Percentiles rank a stretch among this genome's conserved stretches.
These are phyloP conservation scores for Sporothrix humicola DNA, from an alignment of 2,329 filamentous ascomycete species.

Conservation along the genomic window DNA sequence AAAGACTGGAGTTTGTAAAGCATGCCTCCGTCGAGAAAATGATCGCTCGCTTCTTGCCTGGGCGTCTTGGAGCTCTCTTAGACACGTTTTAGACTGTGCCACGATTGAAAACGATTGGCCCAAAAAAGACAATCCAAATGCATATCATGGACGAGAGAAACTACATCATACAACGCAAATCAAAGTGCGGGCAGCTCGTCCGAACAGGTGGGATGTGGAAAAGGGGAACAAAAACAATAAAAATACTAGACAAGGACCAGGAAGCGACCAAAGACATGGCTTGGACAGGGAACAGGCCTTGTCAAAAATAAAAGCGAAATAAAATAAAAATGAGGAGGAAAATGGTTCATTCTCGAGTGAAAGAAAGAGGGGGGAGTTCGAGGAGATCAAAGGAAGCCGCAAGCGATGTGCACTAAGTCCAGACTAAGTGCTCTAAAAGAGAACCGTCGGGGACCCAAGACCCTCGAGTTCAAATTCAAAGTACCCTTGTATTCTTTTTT, in stretches of 20 bases:
- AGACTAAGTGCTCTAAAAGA: no score
- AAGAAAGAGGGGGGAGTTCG: no score
- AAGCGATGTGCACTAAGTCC: no score
- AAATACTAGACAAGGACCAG: neutral
- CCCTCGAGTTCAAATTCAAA: no score
- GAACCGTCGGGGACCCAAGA: no score
- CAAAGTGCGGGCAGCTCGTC: neutral
- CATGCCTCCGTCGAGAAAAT: no score
- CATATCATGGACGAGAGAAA: neutral
- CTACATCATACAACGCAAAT: neutral
- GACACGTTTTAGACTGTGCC: neutral
- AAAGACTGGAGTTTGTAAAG: no score
- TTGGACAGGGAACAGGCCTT: neutral
- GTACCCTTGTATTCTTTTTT: no score
- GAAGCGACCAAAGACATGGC: neutral
- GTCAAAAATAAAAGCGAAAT: neutral
- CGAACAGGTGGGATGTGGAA: neutral
- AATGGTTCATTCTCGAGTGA: no score
- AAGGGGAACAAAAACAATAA: neutral
- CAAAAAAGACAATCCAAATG: neutral
- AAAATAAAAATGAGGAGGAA: no score
- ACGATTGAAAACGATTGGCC: neutral
- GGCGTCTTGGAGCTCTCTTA: neutral
- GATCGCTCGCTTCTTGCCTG: no score
- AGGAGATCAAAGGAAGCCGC: no score